Base-by-base conservation (phyloP, 805 yeast species). In the Kuraishia hungarica region DNA sequence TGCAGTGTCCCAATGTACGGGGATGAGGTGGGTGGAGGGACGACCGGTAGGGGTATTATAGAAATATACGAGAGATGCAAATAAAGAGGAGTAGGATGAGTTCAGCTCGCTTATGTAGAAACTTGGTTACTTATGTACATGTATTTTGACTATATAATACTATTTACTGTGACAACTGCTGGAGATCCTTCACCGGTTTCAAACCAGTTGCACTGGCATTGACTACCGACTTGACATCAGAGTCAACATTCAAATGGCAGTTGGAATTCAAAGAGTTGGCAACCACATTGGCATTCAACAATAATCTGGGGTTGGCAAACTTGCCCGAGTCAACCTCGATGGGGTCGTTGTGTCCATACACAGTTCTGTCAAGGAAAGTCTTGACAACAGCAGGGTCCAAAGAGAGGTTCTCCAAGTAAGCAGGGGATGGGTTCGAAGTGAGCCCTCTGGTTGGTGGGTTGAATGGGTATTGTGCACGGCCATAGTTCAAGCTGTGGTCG, bases 281-380 rank as follows among this genome's bases (percentile, higher is more conserved):
- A 23, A 55, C 60, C n/a, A 58, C 56, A 23, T 51, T 52, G 24
- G 59, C 57, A 48, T 58, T 58, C 49, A 55, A 55, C 29, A 23
- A 17, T 2, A n/a, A 47, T 46, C 50, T 46, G 11, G 29, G 17
- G 3, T 52, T 46, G n/a, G 49, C 7, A 47, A 58, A 55, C 48
- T 58, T 58, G 19, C 55, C n/a, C 15, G 50, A 52, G 5, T 52
- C 52, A 2, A 50, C 54, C 26, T 51, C 48, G 23, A 56, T 51
- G 21, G 54, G 54, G 21, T 56, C 54, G 39, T 48, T 48, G 39
- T 55, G 54, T 15, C 59, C 59, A 11, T 49, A 51, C n/a, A 58
- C 60, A 8, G 57, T 51, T 19, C 50, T 50, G 24, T 56, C 56
- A 26, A 56, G 47, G 29, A 48, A 39, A 11, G 53, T 48, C 46